Evolutionary conservation across 768 basidiomycete genomes (phyloP), one percentile per base, ranked within the genome.

Genomic region (Boletales sp.): DNA sequence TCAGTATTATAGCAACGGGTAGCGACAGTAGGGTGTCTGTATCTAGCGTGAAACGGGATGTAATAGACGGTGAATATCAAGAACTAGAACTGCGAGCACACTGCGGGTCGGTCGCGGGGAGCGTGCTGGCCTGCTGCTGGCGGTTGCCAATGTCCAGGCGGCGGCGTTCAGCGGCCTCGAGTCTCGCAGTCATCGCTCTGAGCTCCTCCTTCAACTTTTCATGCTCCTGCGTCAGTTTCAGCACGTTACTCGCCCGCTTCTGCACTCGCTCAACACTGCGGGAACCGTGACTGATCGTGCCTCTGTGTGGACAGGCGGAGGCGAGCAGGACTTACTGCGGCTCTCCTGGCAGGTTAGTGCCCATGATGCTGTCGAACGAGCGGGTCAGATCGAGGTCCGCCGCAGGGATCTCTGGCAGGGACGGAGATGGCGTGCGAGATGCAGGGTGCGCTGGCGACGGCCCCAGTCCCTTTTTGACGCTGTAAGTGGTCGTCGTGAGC

Each of bases 181-280:
- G 72, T 57, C 86, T 71, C 54, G 85, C 86, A 17, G 79, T 75
- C 83, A 90, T 85, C 43, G 81, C 85, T 61, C 75, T 81, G 61
- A 91, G 76, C 68, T 89, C 82, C 43, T 78, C 83, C 68, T 85
- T 83, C 52, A 91, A 72, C 66, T 83, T 86, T 66, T 87, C 84
- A 65, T 90, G 86, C 74, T 91, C 88, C 70, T 86, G 76, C 18
- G 84, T 76, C 32, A 91, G 74, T 61, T 85, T 87, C 62, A 87
- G 65, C 51, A 90, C 85, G 66, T 86, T 89, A 59, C 84, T 86
- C 37, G 81, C 83, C 53, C 88, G 82, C 69, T 89, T 90, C 63
- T 86, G 73, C 55, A 78, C 65, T 50, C 66, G 68, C 54, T 72
- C 67, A 30, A 21, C 54, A 40, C 67, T 69, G 55, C 46, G 50